Evolutionary conservation across 2,329 filamentous ascomycete species (phyloP).

Genomic region (Hypocrella siamensis): DNA sequence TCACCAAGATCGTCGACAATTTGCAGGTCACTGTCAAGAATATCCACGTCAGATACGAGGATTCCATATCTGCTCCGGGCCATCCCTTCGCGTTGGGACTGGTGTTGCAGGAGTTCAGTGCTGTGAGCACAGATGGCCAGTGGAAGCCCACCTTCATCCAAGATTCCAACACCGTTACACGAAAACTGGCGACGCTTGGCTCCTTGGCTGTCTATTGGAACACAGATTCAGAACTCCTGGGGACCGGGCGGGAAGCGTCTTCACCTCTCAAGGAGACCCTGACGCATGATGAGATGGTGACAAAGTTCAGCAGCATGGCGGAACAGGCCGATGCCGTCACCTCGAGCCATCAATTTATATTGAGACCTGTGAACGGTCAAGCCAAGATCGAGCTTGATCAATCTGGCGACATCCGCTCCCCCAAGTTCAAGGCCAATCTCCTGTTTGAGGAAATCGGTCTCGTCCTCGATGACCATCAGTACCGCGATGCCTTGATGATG

Average conservation of each 20-base stretch:
- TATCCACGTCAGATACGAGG: slow-evolving; percentile 95
- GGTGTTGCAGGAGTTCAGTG: slow-evolving; percentile 91
- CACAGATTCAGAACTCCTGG: slow-evolving; percentile 74
- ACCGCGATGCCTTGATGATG: slow-evolving; percentile 94
- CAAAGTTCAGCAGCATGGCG: slow-evolving; percentile 65
- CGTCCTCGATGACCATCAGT: slow-evolving; percentile 94
- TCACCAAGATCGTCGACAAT: slow-evolving; percentile 96
- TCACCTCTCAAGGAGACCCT: slow-evolving; percentile 34
- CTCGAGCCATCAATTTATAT: slow-evolving; percentile 70
- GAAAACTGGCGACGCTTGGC: slow-evolving; percentile 85
- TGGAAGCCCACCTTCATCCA: slow-evolving; percentile 97
- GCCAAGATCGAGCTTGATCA: slow-evolving; percentile 94
- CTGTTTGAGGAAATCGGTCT: slow-evolving; percentile 96
- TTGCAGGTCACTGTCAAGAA: slow-evolving; percentile 96
- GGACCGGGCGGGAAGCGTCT: slow-evolving; percentile 57
- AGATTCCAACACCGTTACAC: slow-evolving; percentile 63
- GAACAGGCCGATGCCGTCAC: slow-evolving; percentile 47
- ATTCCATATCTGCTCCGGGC: slow-evolving; percentile 85
- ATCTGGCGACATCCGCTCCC: slow-evolving; percentile 59
- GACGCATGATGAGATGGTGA: slow-evolving; percentile 61
- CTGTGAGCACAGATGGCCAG: slow-evolving; percentile 83
- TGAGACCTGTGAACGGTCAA: slow-evolving; percentile 89
- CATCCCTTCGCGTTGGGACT: slow-evolving; percentile 90
- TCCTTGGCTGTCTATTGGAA: slow-evolving; percentile 96
- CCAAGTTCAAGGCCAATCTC: slow-evolving; percentile 80